Conservation (phyloP, 306 rosid species). For the Rosa multiflora region DNA sequence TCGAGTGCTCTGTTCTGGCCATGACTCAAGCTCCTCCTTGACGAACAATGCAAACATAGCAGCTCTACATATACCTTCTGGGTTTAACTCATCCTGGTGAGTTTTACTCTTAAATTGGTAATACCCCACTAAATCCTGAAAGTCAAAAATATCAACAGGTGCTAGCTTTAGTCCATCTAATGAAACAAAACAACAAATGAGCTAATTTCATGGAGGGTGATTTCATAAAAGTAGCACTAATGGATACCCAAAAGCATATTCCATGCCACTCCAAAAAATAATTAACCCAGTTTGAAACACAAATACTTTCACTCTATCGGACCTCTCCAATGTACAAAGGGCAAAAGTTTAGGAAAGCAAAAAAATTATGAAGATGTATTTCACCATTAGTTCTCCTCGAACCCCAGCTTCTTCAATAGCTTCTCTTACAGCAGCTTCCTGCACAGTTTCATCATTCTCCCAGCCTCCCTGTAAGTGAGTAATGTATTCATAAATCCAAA, state of each 20-base stretch:
- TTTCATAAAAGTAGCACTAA: not conserved
- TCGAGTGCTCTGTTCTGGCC: constrained; percentile 91
- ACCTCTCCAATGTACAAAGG: not conserved
- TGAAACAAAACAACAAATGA: constrained; percentile 5
- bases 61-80: constrained; percentile 84
- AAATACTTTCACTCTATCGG: not conserved
- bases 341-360: not conserved
- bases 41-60: constrained; percentile 80
- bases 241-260: not conserved
- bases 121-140: constrained; percentile 68
- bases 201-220: not conserved
- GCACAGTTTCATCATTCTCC: constrained; percentile 62
- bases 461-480: constrained; percentile 50
- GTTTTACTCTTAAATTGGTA: constrained; percentile 83
- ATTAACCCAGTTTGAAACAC: not conserved
- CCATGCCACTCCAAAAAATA: not conserved
- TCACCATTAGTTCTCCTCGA: constrained; percentile 60
- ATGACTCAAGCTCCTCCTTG: constrained; percentile 66
- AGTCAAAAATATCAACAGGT: constrained; percentile 19
- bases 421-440: constrained; percentile 56
- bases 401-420: constrained; percentile 65
- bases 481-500: not conserved
- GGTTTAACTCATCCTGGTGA: constrained; percentile 81
- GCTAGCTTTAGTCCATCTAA: not conserved
- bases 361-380: constrained; percentile 5